Evolutionary conservation across 768 basidiomycete species (phyloP), one percentile per base, ranked within the genome.

Genomic region (Psilocybe subaeruginosa): DNA sequence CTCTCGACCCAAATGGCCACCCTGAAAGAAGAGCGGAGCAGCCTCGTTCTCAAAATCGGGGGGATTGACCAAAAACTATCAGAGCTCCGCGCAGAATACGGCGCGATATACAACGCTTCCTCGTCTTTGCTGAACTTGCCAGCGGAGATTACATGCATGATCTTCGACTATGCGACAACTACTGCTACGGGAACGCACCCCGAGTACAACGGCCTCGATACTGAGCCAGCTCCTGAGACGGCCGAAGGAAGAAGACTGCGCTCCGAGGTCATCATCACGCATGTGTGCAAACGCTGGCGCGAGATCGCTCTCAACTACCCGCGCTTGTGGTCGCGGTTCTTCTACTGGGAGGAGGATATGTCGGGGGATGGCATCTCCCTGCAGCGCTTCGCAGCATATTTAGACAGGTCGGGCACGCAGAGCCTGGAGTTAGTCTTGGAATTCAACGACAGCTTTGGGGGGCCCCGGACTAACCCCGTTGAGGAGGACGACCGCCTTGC

Each of bases 261-360:
- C 41, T 14, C 41, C 4, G 69, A 69, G 41, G 64, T 72, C 8
- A 57, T 61, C 8, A 56, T 72, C 8, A 68, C 69, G 1, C 69
- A 69, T 52, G 68, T 72, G 3, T 72, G 71, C 48, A 45, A 60
- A 1, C 59, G 52, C 14, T 72, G 69, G 69, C 64, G 71, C 5
- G 30, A 56, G 11, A 49, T 69, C 4, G 57, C 66, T 1, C 55
- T 72, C n/a, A 47, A 45, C 3, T 60, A 61, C 12, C 64, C 64
- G 29, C 45, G 31, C 3, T 55, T 72, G 14, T 72, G 71, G 71
- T 62, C 60, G 1, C 54, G 41, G 3, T 69, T 70, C 47, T 55
- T 55, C 43, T 64, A 65, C 56, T 3, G 12, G 12, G 29, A 7
- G 9, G 63, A 64, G 7, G 51, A 55, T 23, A 19, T 31, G 2